Percentiles rank a stretch among this genome's conserved stretches.
Conservation (phyloP, 2,329 filamentous ascomycete genomes). For the Xylaria sp. region DNA sequence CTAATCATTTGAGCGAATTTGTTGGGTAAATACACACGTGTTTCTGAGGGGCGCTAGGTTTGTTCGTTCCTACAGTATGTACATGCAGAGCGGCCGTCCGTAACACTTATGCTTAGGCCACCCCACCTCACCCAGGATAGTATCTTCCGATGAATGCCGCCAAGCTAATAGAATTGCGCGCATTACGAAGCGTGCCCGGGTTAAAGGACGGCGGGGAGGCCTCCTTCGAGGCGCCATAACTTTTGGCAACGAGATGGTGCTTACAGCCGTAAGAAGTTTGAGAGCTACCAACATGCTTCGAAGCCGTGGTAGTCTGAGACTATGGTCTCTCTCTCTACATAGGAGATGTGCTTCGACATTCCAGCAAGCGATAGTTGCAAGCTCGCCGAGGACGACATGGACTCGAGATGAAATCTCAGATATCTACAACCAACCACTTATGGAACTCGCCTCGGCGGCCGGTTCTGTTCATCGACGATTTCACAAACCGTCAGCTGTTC, state of each 20-base stretch:
- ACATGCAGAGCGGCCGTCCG: slow-evolving; percentile 18
- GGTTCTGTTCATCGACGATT: slow-evolving; percentile 84
- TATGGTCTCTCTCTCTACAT: not conserved
- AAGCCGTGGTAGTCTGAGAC: not conserved
- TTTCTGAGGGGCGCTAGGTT: not conserved
- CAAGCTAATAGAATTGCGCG: slow-evolving; percentile 25
- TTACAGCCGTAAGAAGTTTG: slow-evolving; percentile 19
- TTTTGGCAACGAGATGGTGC: not conserved
- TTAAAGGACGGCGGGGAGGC: slow-evolving; percentile 2
- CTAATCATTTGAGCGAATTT: not conserved
- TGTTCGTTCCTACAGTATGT: not conserved
- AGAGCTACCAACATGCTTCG: slow-evolving; percentile 8
- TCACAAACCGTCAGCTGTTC: slow-evolving; percentile 83
- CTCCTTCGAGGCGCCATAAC: not conserved
- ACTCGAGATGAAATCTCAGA: slow-evolving; percentile 82
- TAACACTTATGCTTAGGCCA: slow-evolving; percentile 5
- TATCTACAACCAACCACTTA: slow-evolving; percentile 83
- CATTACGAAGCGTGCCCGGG: slow-evolving; percentile 25
- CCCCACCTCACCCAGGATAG: slow-evolving; percentile 27
- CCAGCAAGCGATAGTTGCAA: slow-evolving; percentile 65
- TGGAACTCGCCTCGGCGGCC: slow-evolving; percentile 80
- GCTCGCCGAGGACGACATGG: slow-evolving; percentile 76
- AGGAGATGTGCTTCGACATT: slow-evolving; percentile 28
- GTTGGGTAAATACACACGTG: not conserved
- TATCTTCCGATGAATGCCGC: slow-evolving; percentile 17